phyloP scores from a whole-genome alignment of 108 stramenopile genomes.

The Skeletonema grethae region DNA sequence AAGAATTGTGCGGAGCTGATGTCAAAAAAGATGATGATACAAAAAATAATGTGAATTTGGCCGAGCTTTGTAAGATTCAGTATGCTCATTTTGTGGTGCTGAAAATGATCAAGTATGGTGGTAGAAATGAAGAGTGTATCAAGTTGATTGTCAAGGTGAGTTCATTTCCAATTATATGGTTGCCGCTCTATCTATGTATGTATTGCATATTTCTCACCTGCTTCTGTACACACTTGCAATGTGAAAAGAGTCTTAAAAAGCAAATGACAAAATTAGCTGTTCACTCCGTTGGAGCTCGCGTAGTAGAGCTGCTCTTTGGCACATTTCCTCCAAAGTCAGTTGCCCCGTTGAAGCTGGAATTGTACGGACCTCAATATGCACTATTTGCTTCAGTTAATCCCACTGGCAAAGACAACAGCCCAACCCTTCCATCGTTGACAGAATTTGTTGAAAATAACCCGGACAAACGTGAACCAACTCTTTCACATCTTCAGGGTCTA shows the following conservation, averaged over 20 bases:
- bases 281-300: slow-evolving; percentile 86
- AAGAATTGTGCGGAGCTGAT: slow-evolving; percentile 56
- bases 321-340: slow-evolving; percentile 74
- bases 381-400: slow-evolving; percentile 59
- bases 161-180: slow-evolving; percentile 8
- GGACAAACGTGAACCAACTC: slow-evolving; percentile 68
- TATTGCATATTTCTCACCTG: neutral
- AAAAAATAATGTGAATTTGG: slow-evolving; percentile 48
- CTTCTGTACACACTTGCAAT: slow-evolving; percentile 3
- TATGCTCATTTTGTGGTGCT: slow-evolving; percentile 92
- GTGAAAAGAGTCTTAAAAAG: slow-evolving; percentile 67
- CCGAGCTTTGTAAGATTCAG: slow-evolving; percentile 86
- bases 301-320: slow-evolving; percentile 80
- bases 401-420: slow-evolving; percentile 21
- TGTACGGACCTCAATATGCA: slow-evolving; percentile 89
- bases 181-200: neutral
- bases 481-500: slow-evolving; percentile 55
- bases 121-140: slow-evolving; percentile 59
- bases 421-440: slow-evolving; percentile 46
- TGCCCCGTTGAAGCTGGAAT: slow-evolving; percentile 74
- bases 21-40: slow-evolving; percentile 12
- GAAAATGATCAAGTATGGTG: slow-evolving; percentile 89
- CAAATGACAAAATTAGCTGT: slow-evolving; percentile 84
- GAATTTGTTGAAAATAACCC: slow-evolving; percentile 55
- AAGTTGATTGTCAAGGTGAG: slow-evolving; percentile 78